Conservation (phyloP, 2,329 filamentous ascomycete genomes). For the Colletotrichum spinosum region DNA sequence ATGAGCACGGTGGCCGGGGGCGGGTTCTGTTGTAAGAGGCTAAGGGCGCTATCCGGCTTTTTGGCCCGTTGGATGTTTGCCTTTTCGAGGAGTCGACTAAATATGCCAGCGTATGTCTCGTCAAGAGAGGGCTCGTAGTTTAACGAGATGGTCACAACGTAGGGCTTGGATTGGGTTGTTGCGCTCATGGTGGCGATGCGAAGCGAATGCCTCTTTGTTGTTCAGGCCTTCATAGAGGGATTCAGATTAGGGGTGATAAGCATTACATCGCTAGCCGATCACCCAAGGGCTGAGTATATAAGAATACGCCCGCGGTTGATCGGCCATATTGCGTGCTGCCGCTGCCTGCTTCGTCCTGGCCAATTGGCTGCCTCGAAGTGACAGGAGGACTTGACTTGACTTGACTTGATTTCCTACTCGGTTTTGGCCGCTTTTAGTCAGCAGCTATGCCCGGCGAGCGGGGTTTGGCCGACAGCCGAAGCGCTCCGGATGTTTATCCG, state of each 20-base stretch:
- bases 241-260: too few relatives aligned
- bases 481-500: constrained; percentile 7
- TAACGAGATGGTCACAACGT: background rate
- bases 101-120: background rate
- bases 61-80: background rate
- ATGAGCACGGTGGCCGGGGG: background rate
- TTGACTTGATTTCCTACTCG: background rate
- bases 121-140: background rate
- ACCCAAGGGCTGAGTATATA: too few relatives aligned
- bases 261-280: too few relatives aligned
- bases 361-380: too few relatives aligned
- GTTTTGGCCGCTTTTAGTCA: constrained; percentile 11
- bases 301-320: too few relatives aligned
- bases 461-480: constrained; percentile 17
- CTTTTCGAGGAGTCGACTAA: constrained; percentile 17
- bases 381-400: too few relatives aligned
- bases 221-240: background rate
- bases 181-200: background rate
- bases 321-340: too few relatives aligned
- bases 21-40: background rate
- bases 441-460: constrained; percentile 14
- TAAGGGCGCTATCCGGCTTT: background rate
- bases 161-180: background rate
- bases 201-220: background rate
- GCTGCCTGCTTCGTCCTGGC: too few relatives aligned